Evolutionary conservation across 208 protist genomes (phyloP).

Genomic region (Trypanosoma platydactyli): DNA sequence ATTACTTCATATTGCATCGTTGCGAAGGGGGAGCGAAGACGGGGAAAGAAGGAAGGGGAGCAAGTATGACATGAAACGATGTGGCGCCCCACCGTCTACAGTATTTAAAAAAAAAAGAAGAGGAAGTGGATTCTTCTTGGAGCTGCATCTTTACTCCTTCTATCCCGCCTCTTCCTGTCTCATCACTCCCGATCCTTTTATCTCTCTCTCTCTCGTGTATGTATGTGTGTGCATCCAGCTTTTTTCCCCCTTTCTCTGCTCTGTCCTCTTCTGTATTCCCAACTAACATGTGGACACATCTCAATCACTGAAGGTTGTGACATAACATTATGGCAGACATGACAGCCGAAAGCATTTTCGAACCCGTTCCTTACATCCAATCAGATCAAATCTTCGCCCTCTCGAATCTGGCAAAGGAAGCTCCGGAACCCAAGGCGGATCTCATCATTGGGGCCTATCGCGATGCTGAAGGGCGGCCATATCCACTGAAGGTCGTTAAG

Average conservation of each 20-base stretch:
- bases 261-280: too few relatives aligned
- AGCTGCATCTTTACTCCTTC: neutral
- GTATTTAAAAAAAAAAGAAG: too few relatives aligned
- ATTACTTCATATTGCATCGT: neutral
- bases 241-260: neutral
- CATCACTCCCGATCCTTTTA: neutral
- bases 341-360: conserved; percentile 3
- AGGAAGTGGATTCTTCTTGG: neutral
- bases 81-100: too few relatives aligned
- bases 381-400: conserved; percentile 64
- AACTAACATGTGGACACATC: too few relatives aligned
- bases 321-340: neutral
- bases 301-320: neutral
- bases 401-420: conserved; percentile 36
- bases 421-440: conserved; percentile 92
- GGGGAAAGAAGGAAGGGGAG: too few relatives aligned
- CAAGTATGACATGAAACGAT: too few relatives aligned
- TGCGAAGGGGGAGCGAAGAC: too few relatives aligned
- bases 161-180: neutral
- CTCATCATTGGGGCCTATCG: conserved; percentile 98
- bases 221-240: neutral
- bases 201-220: neutral
- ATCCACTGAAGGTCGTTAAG: conserved; percentile 89
- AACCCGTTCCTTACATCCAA: conserved; percentile 28
- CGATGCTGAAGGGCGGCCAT: conserved; percentile 92